A percentile compares a stretch with the other conserved stretches of the same genome.
phyloP scores from a whole-genome alignment of 306 rosid genomes.

The Cicer arietinum region DNA sequence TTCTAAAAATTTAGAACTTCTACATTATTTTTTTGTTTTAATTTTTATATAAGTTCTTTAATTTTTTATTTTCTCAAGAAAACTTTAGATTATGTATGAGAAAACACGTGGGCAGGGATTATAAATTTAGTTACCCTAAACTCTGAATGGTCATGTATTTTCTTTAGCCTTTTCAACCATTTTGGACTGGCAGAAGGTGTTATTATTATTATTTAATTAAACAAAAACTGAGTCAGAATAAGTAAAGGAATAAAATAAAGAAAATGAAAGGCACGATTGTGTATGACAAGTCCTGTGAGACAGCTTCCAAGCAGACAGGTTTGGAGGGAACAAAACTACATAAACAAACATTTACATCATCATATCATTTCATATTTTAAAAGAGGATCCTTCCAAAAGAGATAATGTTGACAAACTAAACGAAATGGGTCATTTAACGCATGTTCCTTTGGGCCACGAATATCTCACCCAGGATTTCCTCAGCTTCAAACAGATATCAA shows the following conservation, averaged over 20 bases:
- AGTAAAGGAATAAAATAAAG: constrained; percentile 39
- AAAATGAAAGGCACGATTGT: constrained; percentile 59
- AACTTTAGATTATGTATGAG: constrained; percentile 38
- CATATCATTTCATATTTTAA: constrained; percentile 15
- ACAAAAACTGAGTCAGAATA: constrained; percentile 50
- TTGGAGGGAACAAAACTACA: constrained; percentile 55
- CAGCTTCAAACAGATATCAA: constrained; percentile 34
- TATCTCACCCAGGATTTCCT: constrained; percentile 76
- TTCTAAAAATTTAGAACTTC: too few species aligned
- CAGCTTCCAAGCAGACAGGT: constrained; percentile 75
- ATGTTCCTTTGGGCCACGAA: constrained; percentile 71
- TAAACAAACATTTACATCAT: constrained; percentile 38
- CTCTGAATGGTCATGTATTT: constrained; percentile 47
- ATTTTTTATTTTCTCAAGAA: too few species aligned
- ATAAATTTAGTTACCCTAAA: constrained; percentile 65
- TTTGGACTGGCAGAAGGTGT: constrained; percentile 34
- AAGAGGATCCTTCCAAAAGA: constrained; percentile 70
- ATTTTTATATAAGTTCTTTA: too few species aligned
- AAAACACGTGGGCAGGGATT: constrained; percentile 62
- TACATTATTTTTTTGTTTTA: too few species aligned
- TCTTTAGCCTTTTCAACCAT: constrained; percentile 45
- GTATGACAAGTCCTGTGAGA: constrained; percentile 79
- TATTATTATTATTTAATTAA: neutral
- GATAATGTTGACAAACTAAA: constrained; percentile 67
- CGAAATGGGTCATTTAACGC: constrained; percentile 56